Evolutionary conservation across 495 filamentous ascomycete species (phyloP).

Genomic region (Penicillium psychrofluorescens): DNA sequence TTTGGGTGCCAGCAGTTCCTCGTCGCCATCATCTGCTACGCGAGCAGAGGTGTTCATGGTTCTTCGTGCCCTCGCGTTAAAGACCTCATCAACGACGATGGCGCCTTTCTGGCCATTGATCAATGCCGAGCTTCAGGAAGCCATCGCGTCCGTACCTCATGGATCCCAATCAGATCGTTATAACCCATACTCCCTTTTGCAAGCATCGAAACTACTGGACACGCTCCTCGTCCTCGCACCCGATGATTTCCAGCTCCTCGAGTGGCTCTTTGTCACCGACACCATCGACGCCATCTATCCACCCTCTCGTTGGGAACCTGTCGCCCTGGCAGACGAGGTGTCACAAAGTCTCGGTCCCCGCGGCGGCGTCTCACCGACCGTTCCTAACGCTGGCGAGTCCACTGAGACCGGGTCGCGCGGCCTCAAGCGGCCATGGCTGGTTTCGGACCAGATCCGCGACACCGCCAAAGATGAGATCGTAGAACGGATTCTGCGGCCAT

Average conservation of each 20-base stretch:
- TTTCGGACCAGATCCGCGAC: conserved; percentile 35
- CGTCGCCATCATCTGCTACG: conserved; percentile 85
- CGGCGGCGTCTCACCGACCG: conserved; percentile 27
- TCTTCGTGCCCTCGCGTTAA: conserved; percentile 70
- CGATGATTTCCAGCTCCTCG: conserved; percentile 91
- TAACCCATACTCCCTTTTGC: conserved; percentile 66
- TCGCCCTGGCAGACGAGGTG: conserved; percentile 79
- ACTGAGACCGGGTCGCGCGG: conserved; percentile 23
- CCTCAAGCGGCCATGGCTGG: conserved; percentile 34
- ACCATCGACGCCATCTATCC: conserved; percentile 95
- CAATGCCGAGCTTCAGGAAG: conserved; percentile 77
- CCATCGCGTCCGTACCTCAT: conserved; percentile 67
- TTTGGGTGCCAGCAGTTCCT: conserved; percentile 74
- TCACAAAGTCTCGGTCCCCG: conserved; percentile 64
- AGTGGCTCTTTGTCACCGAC: conserved; percentile 96
- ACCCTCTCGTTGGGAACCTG: conserved; percentile 60
- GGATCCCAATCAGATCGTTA: conserved; percentile 69
- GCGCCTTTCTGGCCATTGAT: conserved; percentile 83
- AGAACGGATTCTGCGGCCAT: conserved; percentile 71
- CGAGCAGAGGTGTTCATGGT: conserved; percentile 87
- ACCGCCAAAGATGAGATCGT: conserved; percentile 63
- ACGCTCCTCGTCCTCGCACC: conserved; percentile 74
- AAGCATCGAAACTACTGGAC: conserved; percentile 90
- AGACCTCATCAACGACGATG: conserved; percentile 68
- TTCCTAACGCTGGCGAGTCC: conserved; percentile 14